Base-by-base conservation (phyloP, 202 grass and related monocot species). In the Bolboschoenoplectus hybrid region DNA sequence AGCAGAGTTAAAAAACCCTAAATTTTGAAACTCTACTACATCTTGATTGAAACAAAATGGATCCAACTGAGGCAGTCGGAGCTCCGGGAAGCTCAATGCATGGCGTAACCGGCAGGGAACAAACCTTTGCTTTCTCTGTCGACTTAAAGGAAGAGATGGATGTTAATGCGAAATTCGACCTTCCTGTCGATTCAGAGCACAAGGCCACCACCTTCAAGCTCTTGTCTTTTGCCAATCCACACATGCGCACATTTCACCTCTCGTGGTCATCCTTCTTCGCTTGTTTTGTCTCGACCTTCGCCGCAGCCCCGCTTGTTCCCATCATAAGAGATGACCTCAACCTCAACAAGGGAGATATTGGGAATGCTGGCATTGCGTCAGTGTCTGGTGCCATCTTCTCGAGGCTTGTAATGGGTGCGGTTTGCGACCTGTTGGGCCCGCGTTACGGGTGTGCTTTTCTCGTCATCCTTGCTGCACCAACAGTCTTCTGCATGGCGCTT, bases 161-260 rank as follows among this genome's bases (percentile, higher is more conserved):
- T 82, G 9, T 43, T 0, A 72, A 40, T 20, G 61, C 39, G 7
- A 86, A 80, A 81, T 97, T 97, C 85, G 57, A 72, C 40, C 82
- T 97, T 10, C 88, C 94, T 2, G 94, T 97, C 20, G 91, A 97
- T 87, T 91, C 94, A 0, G 94, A 97, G 94, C 90, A 97, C 94
- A 97, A 93, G 91, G 94, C 91, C 17, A 97, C 88, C 68, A 40
- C 14, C 36, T 90, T 97, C 88, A 63, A 84, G 20, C 82, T 97
- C 60, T 74, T 97, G 34, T 97, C 94, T 63, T 82, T 97, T 2
- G 91, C 90, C 11, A 89, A 86, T 9, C 94, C 89, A 0, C 94
- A 97, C 86, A 93, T 97, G 94, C 91, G 82, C 41, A 89, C 94
- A 6, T 97, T 97, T 78, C 94, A 97, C 61, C 91, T 97, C 20